Base-by-base conservation (phyloP, 805 yeast genomes). In the Candida tallmaniae region DNA sequence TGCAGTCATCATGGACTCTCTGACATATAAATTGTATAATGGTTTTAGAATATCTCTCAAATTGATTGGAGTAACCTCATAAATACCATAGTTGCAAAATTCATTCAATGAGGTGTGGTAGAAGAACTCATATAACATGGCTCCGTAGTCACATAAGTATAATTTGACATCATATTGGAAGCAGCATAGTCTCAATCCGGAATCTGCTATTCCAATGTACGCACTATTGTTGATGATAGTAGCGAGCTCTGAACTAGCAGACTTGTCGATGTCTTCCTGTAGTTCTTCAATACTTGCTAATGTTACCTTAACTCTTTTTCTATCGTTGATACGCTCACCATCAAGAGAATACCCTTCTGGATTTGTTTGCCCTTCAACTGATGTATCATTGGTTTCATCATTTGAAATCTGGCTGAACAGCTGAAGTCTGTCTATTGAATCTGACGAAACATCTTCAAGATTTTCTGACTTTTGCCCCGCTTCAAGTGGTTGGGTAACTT, bases 151-250 rank as follows among this genome's bases (percentile, higher is more conserved):
- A 13, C 90, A 77, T 16, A 93, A 58, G 51, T 73, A 82, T 10
- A 93, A 62, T 38, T 78, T 77, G 6, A 88, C 82, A 46, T 82
- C 96, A 51, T 79, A 74, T 53, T 93, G 98, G 28, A 90, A 66
- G n/a, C 95, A 83, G 10, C 83, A 80, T 14, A 90, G 62, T 28
- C 97, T 62, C 41, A 76, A 72, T 9, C 58, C 51, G 8, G 73
- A 72, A 52, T 90, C 97, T 2, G 85, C 89, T 3, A 90, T 60
- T 0, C 98, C 98, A 6, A 93, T 81, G 50, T 72, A 85, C 0
- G 81, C 75, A 32, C 82, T 74, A 35, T 83, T 76, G 6, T 81
- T 70, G 55, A 90, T 78, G 2, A 86, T 57, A 27, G 76, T 71
- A 0, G 95, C 80, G 16, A 90, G 57, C 4, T 70, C 69, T n/a